Evolutionary conservation across 2,329 filamentous ascomycete genomes (phyloP).

Genomic region (Fusarium albidum): DNA sequence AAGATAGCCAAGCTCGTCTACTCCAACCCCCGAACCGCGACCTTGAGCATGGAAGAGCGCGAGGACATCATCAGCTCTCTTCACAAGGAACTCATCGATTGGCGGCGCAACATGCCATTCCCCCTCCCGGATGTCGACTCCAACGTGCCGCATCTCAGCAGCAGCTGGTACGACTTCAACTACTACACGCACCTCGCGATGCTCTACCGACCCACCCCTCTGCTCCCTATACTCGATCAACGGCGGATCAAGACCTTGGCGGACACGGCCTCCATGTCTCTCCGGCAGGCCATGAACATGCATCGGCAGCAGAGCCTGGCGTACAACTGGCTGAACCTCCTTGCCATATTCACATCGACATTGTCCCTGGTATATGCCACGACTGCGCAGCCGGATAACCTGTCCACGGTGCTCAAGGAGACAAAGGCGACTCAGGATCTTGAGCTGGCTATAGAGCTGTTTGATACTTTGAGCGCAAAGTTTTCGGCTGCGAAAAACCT

Average conservation of each 20-base stretch:
- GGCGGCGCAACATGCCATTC: constrained; percentile 55
- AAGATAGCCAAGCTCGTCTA: constrained; percentile 51
- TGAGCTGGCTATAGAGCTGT: constrained; percentile 42
- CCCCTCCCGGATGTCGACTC: constrained; percentile 49
- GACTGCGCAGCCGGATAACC: constrained; percentile 48
- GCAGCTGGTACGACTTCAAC: constrained; percentile 57
- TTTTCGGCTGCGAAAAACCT: constrained; percentile 44
- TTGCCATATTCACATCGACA: constrained; percentile 51
- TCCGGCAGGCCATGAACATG: constrained; percentile 51
- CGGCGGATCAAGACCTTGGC: constrained; percentile 48
- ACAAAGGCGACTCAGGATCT: constrained; percentile 43
- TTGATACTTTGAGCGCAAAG: constrained; percentile 42
- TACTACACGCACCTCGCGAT: constrained; percentile 56
- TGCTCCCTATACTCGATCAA: constrained; percentile 48
- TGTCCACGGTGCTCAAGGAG: constrained; percentile 37
- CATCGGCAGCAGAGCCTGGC: constrained; percentile 50
- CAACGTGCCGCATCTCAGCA: constrained; percentile 53
- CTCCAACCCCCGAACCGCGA: constrained; percentile 35
- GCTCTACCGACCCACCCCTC: constrained; percentile 54
- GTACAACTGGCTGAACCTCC: constrained; percentile 53
- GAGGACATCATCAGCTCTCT: constrained; percentile 45
- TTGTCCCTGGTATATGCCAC: constrained; percentile 54
- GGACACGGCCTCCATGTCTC: constrained; percentile 51
- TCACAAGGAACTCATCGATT: constrained; percentile 52
- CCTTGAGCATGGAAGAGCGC: constrained; percentile 34